Evolutionary conservation across 2,329 filamentous ascomycete species (phyloP), one percentile per base, ranked within the genome.

Genomic region (Cercospora sesami): DNA sequence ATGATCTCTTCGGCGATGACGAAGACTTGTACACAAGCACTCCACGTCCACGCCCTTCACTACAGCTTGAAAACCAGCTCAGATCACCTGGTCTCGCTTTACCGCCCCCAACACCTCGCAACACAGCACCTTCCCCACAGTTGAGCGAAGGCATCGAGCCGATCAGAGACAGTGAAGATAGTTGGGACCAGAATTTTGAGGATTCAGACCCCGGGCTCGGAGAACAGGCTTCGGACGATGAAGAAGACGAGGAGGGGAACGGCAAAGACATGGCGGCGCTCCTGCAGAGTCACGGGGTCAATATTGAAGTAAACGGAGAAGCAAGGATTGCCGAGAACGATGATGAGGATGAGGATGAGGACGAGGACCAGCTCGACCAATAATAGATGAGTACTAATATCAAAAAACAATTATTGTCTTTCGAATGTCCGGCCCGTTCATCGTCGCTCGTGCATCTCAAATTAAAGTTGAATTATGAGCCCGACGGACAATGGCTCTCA

Each of bases 1-100:
- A 62, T 8, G 39, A 51, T 31, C 60, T 62, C 9, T 62, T 62
- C 16, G 60, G 39, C 60, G 60, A 62, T 28, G 59, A 61, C 33
- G 59, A 26, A 33, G 59, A 33, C n/a, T 23, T 51, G 3, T 51
- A 51, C 45, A 23, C 45, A 3, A 26, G 45, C 45, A 23, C 18
- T 4, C 18, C 45, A 1, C 45, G 18, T 8, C 58, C 26, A 14
- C 58, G 4, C 12, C 21, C 1, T 2, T 23, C 33, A 0, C 59
- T 61, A n/a, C 59, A 61, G 7, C 18, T 42, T 14, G 31, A 48
- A 0, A 1, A 4, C 36, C 7, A n/a, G 33, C 23, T 21, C 3
- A 28, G 39, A 51, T 51, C 42, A 26, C 42, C 60, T n/a, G 7
- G n/a, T 30, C 36, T 62, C 8, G 60, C 26, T 2, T 8, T 62